These are phyloP conservation scores for Phytophthora agathidicida DNA, from an alignment of 352 stramenopile genomes.

Conservation along the genomic window DNA sequence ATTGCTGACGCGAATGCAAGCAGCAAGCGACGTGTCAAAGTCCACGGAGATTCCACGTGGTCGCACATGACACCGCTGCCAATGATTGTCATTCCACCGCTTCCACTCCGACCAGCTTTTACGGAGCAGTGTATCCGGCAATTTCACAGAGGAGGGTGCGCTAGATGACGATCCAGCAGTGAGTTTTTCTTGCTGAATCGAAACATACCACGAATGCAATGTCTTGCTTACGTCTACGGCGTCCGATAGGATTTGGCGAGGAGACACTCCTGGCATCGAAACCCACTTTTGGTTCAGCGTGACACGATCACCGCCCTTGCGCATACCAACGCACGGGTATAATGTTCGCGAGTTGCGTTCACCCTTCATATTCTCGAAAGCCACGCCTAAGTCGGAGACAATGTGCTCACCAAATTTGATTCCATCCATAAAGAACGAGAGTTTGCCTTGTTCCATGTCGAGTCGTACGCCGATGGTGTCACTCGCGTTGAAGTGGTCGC, in stretches of 20 bases:
- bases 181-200: slow-evolving; percentile 47
- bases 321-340: slow-evolving; percentile 97
- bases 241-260: slow-evolving; percentile 82
- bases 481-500: slow-evolving; percentile 91
- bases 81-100: slow-evolving; percentile 85
- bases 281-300: slow-evolving; percentile 96
- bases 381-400: slow-evolving; percentile 96
- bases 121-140: slow-evolving; percentile 65
- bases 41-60: slow-evolving; percentile 92
- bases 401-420: slow-evolving; percentile 99
- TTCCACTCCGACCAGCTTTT: slow-evolving; percentile 88
- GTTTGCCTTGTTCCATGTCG: slow-evolving; percentile 97
- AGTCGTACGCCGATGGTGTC: slow-evolving; percentile 99
- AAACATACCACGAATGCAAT: slow-evolving; percentile 84
- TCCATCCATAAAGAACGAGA: slow-evolving; percentile 99
- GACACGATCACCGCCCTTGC: slow-evolving; percentile 94
- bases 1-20: slow-evolving; percentile 91
- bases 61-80: slow-evolving; percentile 79
- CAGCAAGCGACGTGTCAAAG: slow-evolving; percentile 91
- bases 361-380: slow-evolving; percentile 94
- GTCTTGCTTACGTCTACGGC: slow-evolving; percentile 90
- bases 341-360: slow-evolving; percentile 89
- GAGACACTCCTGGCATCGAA: slow-evolving; percentile 79
- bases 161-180: slow-evolving; percentile 9
- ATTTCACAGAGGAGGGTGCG: slow-evolving; percentile 28